A percentile compares a stretch with the other conserved stretches of the same genome.
Conservation (phyloP, 208 protist genomes). For the Crithidia mellificae region DNA sequence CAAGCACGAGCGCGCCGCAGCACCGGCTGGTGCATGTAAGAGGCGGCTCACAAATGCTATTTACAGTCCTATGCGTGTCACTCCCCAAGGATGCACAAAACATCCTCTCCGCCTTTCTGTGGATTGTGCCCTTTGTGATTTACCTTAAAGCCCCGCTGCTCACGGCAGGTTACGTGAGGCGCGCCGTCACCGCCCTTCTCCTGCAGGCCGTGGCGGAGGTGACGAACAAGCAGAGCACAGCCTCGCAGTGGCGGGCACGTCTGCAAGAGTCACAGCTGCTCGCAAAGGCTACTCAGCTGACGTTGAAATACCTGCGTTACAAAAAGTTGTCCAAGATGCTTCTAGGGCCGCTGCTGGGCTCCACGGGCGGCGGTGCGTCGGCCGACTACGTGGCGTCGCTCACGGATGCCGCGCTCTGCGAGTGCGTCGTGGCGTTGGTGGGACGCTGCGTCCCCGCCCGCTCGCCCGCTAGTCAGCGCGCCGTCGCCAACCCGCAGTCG, state of each 20-base stretch:
- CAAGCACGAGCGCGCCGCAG: background rate
- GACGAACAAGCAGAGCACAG: background rate
- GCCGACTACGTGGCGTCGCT: conserved; percentile 3
- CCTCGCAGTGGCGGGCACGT: background rate
- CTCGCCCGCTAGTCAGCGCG: conserved; percentile 2
- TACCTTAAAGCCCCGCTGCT: background rate
- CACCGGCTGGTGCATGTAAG: conserved; percentile 26
- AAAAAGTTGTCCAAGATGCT: background rate
- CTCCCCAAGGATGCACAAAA: conserved; percentile 16
- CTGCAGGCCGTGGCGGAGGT: background rate
- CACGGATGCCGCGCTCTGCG: background rate
- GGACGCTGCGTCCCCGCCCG: background rate
- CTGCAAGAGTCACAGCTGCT: background rate
- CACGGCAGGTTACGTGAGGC: background rate
- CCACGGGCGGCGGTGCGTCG: background rate
- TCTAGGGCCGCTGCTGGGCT: background rate
- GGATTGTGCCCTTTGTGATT: conserved; percentile 3
- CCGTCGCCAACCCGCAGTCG: background rate
- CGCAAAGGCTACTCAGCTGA: background rate
- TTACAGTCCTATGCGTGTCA: conserved; percentile 24
- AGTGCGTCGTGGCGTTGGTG: background rate
- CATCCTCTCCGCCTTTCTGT: conserved; percentile 9
- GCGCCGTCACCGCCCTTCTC: conserved; percentile 2
- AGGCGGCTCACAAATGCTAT: conserved; percentile 27
- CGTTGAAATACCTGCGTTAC: background rate